Evolutionary conservation across 2,329 filamentous ascomycete species (phyloP), one percentile per base, ranked within the genome.

Genomic region (Juglanconis oblonga): DNA sequence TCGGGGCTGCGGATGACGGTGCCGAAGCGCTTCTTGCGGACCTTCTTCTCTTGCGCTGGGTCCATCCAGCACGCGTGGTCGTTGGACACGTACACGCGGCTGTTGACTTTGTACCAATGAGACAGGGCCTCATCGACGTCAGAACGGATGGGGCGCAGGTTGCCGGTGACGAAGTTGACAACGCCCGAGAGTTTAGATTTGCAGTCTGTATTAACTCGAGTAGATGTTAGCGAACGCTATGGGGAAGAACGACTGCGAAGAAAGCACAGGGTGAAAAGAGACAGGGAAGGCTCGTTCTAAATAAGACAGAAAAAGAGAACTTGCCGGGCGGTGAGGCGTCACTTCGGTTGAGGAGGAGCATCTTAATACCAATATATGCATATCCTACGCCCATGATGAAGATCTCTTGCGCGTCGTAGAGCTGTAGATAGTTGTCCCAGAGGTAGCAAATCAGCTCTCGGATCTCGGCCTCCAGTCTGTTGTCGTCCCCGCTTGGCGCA

Each of bases 391-490:
- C 94, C 70, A 99, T 81, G 29, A 99, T 79, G 70, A 96, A 90
- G 14, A 98, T 85, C 55, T 94, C 86, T 5, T 88, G 86, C 0
- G 84, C 80, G 2, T 88, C 76, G 54, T 87, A 87, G 36, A 90
- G 81, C 78, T 97, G 91, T 24, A 99, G 86, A 70, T 97, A 97
- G 70, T 99, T 99, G 67, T 97, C 93, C 95, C 95, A 99, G 13
- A 99, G 79, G 69, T 97, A 98, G 62, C 84, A 87, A 4, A 94
- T 86, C 10, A 97, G 78, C 62, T 94, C 87, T 63, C 89, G 86
- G 0, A 85, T 87, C 72, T 85, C 84, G 57, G 80, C 78, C 63
- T 88, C 81, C 7, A 86, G 70, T 1, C 73, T 74, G 55, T 72
- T 75, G 65, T 83, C 83, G 35, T 75, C 74, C 33, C 76, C 72